Conservation (phyloP, 208 protist species). For the Trypanosoma melophagium region DNA sequence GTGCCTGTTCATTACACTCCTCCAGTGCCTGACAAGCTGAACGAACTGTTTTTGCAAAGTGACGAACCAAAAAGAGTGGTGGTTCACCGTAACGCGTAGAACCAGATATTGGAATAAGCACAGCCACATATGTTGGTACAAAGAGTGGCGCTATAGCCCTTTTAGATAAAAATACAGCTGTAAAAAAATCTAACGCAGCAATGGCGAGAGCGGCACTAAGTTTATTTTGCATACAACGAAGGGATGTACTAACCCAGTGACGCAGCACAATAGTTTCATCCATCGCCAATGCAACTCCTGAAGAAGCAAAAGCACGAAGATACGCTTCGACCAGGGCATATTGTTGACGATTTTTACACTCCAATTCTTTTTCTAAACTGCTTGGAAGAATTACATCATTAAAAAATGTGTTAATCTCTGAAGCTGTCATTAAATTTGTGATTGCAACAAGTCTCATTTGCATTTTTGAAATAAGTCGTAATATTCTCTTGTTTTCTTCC, state of each 20-base stretch:
- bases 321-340: constrained; percentile 71
- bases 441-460: constrained; percentile 15
- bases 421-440: constrained; percentile 18
- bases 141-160: constrained; percentile 66
- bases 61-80: constrained; percentile 48
- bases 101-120: constrained; percentile 44
- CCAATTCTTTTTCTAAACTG: constrained; percentile 8
- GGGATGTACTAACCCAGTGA: constrained; percentile 65
- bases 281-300: constrained; percentile 54
- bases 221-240: constrained; percentile 46
- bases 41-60: constrained; percentile 63
- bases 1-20: constrained; percentile 48
- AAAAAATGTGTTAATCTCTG: constrained; percentile 22
- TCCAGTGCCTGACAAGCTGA: constrained; percentile 57
- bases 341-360: constrained; percentile 40
- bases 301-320: constrained; percentile 53
- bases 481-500: constrained; percentile 21
- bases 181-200: constrained; percentile 71
- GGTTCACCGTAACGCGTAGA: constrained; percentile 46
- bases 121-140: constrained; percentile 70
- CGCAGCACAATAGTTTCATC: constrained; percentile 53
- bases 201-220: constrained; percentile 43
- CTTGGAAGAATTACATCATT: constrained; percentile 18
- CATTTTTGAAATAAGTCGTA: constrained; percentile 5
- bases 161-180: constrained; percentile 56